These are phyloP conservation scores for Aphanocladium album DNA, from an alignment of 2,329 filamentous ascomycete species.

Conservation along the genomic window DNA sequence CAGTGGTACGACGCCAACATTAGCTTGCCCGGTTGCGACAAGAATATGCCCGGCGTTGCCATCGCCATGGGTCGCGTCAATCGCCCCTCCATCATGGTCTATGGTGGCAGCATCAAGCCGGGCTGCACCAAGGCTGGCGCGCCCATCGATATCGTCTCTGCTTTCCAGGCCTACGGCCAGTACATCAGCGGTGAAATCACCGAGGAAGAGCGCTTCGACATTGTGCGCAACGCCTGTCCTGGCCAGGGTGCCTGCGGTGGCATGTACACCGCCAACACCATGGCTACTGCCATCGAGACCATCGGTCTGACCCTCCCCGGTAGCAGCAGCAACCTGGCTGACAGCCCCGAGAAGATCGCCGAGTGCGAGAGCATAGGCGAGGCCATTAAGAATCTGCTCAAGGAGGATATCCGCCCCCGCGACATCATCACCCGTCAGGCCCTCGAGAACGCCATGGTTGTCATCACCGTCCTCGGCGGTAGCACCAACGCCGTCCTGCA, in stretches of 20 bases:
- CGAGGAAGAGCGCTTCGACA: constrained; percentile 88
- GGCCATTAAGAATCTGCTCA: constrained; percentile 69
- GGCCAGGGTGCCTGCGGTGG: constrained; percentile 65
- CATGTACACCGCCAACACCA: constrained; percentile 84
- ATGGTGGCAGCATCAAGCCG: constrained; percentile 89
- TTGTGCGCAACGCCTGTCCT: constrained; percentile 81
- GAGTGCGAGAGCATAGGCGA: constrained; percentile 69
- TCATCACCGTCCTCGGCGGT: constrained; percentile 77
- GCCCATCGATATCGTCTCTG: constrained; percentile 88
- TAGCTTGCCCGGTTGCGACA: constrained; percentile 95
- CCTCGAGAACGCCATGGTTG: constrained; percentile 80
- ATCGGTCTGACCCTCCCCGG: constrained; percentile 80
- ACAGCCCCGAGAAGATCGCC: constrained; percentile 63
- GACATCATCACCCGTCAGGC: constrained; percentile 77
- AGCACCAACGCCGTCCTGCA: constrained; percentile 85
- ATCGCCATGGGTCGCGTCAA: constrained; percentile 96
- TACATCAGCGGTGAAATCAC: constrained; percentile 88
- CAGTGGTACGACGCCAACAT: constrained; percentile 99
- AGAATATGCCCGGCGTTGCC: constrained; percentile 95
- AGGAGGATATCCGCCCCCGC: constrained; percentile 69
- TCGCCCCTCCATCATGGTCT: constrained; percentile 93
- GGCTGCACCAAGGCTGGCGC: constrained; percentile 75
- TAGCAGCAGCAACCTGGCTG: constrained; percentile 74
- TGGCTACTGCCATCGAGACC: constrained; percentile 77
- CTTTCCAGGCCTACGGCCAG: constrained; percentile 96